Evolutionary conservation across 1,139 yeast genomes (phyloP).

Genomic region (Yamadazyma sp.): DNA sequence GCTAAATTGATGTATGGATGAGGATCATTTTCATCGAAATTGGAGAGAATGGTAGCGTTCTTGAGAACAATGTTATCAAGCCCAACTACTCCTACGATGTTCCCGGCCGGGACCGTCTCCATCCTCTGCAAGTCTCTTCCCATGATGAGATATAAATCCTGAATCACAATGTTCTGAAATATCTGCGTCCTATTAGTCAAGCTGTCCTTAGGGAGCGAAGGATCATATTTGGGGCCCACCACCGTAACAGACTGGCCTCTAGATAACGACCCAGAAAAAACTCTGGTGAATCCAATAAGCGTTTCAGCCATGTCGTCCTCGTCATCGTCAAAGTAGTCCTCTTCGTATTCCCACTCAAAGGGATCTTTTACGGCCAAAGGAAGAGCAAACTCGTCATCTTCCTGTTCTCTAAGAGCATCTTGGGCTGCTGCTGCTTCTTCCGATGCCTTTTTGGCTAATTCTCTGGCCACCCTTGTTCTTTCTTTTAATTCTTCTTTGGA

Average conservation of each 20-base stretch:
- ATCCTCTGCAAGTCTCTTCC: constrained; percentile 84
- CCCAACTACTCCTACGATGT: constrained; percentile 93
- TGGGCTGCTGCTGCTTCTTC: constrained; percentile 48
- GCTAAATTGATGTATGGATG: constrained; percentile 74
- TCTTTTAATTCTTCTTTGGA: constrained; percentile 64
- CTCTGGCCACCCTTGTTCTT: constrained; percentile 67
- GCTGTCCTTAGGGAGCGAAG: constrained; percentile 57
- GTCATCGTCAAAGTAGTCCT: constrained; percentile 44
- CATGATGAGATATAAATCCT: constrained; percentile 81
- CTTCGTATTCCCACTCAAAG: constrained; percentile 50
- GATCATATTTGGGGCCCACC: constrained; percentile 86
- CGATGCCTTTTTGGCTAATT: constrained; percentile 66
- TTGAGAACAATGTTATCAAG: constrained; percentile 79
- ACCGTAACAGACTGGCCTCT: constrained; percentile 75
- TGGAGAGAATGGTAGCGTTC: constrained; percentile 73
- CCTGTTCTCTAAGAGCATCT: constrained; percentile 25
- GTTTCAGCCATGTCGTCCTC: constrained; percentile 53
- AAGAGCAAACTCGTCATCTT: constrained; percentile 31
- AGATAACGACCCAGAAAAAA: constrained; percentile 78
- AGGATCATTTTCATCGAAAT: constrained; percentile 34
- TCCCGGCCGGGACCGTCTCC: constrained; percentile 88
- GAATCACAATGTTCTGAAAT: constrained; percentile 46
- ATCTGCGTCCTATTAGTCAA: constrained; percentile 43
- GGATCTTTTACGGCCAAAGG: constrained; percentile 30
- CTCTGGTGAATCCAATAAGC: constrained; percentile 82